Evolutionary conservation across 1,284 basidiomycete genomes (phyloP), one percentile per base, ranked within the genome.

Genomic region (Naganishia liquefaciens): DNA sequence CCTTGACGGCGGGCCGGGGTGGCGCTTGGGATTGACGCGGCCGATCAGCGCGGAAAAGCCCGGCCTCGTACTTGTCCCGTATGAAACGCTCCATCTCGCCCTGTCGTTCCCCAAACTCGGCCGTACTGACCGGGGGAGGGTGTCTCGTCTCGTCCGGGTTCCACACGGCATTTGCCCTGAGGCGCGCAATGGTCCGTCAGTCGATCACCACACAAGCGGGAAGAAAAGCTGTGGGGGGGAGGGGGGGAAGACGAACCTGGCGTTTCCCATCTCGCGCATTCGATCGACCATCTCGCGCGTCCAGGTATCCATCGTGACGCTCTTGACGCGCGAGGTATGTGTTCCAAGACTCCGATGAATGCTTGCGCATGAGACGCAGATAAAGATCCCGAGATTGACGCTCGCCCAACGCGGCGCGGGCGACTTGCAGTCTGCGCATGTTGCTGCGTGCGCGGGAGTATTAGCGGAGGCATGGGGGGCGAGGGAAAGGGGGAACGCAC

Each of bases 301-400:
- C 78, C 78, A 79, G 25, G 73, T 73, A 67, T 79, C 28, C 75
- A 78, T 58, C 23, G 28, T 21, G 53, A 63, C 40, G 19, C 53
- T 75, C 71, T 68, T 77, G 73, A 79, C 76, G 67, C 78, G 70
- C 10, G 74, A 76, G n/a, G 67, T 69, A 58, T 79, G 78, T 5
- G 78, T 79, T 19, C 78, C 78, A 64, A 79, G 66, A 65, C 77
- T 76, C 6, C 78, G 71, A 63, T 79, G 78, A 5, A 77, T 68
- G 3, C 71, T 73, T 0, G 77, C 77, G 54, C 68, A 68, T 47
- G 61, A 55, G 13, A 68, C 62, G 55, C 68, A 68, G 27, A 68
- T 51, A 40, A 68, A 66, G 11, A 68, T 60, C 50, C 77, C 76
- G 17, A 78, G 71, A 65, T 77, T 79, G 55, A 76, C 72, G 23